phyloP scores from a whole-genome alignment of 2,329 filamentous ascomycete genomes.

The Phialemonium atrogriseum region DNA sequence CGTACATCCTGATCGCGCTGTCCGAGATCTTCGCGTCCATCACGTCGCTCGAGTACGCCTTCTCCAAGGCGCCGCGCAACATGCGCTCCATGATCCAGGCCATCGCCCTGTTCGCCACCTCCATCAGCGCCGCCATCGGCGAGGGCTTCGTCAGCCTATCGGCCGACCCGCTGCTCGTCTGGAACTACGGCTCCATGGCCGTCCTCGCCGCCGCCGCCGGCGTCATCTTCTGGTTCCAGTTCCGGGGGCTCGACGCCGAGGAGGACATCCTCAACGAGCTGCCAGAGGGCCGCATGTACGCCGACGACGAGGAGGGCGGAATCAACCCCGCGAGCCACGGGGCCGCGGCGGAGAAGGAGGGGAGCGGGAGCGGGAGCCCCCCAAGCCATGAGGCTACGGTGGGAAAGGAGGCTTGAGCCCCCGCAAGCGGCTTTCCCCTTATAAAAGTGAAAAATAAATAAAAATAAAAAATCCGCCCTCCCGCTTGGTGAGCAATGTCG shows the following conservation, averaged over 20 bases:
- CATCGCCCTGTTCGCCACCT: conserved; percentile 60
- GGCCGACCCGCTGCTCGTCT: conserved; percentile 58
- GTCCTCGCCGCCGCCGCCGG: conserved; percentile 56
- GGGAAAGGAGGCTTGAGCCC: too few relatives aligned
- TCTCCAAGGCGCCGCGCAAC: conserved; percentile 66
- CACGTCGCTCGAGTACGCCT: conserved; percentile 63
- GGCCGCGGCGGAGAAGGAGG: too few relatives aligned
- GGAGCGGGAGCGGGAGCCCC: too few relatives aligned
- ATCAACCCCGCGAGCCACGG: too few relatives aligned
- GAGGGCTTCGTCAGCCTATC: conserved; percentile 41
- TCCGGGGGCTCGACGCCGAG: conserved; percentile 46
- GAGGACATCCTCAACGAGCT: conserved; percentile 58
- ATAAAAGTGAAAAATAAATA: too few relatives aligned
- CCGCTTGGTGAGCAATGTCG: too few relatives aligned
- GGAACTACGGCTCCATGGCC: conserved; percentile 65
- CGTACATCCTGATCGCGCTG: conserved; percentile 40
- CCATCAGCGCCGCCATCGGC: conserved; percentile 59
- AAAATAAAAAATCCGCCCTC: too few relatives aligned
- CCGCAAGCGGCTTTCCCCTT: too few relatives aligned
- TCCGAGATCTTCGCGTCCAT: conserved; percentile 42
- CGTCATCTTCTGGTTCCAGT: conserved; percentile 60
- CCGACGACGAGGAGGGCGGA: too few relatives aligned
- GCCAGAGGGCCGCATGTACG: too few relatives aligned
- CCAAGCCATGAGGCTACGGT: too few relatives aligned
- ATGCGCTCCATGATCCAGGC: conserved; percentile 67